Percentiles rank a stretch among this genome's conserved stretches.
phyloP scores from a whole-genome alignment of 164 flowering plant genomes.

The Sextonia rubra region DNA sequence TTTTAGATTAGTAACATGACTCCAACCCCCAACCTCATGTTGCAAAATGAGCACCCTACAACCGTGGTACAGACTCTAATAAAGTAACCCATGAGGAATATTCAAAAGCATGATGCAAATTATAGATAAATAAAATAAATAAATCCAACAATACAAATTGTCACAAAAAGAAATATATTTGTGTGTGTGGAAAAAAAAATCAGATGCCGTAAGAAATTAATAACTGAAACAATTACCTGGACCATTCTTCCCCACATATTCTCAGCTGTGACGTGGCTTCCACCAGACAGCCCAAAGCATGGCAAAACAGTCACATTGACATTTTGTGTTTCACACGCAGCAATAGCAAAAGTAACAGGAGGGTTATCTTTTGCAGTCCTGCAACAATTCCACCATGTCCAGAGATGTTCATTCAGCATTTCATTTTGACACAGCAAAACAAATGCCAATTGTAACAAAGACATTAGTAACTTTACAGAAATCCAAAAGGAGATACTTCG shows the following conservation, averaged over 20 bases:
- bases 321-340: slow-evolving; percentile 93
- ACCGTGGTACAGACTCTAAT: no score
- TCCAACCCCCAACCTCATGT: no score
- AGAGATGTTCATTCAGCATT: background rate
- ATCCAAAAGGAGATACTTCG: background rate
- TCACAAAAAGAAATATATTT: background rate
- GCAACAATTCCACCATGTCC: slow-evolving; percentile 19
- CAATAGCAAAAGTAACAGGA: slow-evolving; percentile 91
- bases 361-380: slow-evolving; percentile 86
- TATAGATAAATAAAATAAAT: no score
- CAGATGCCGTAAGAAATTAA: background rate
- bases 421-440: background rate
- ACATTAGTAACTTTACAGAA: background rate
- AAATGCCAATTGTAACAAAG: background rate
- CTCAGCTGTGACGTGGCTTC: slow-evolving; percentile 57
- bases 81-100: background rate
- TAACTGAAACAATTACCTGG: slow-evolving; percentile 37
- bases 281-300: slow-evolving; percentile 70
- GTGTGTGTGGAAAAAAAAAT: background rate
- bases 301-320: slow-evolving; percentile 87
- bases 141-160: background rate
- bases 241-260: slow-evolving; percentile 79
- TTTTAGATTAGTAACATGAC: background rate
- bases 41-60: no score
- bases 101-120: background rate